Percentiles rank a stretch among this genome's conserved stretches.
These are phyloP conservation scores for Arabidopsis arenosa DNA, from an alignment of 345 rosid species.

Conservation along the genomic window DNA sequence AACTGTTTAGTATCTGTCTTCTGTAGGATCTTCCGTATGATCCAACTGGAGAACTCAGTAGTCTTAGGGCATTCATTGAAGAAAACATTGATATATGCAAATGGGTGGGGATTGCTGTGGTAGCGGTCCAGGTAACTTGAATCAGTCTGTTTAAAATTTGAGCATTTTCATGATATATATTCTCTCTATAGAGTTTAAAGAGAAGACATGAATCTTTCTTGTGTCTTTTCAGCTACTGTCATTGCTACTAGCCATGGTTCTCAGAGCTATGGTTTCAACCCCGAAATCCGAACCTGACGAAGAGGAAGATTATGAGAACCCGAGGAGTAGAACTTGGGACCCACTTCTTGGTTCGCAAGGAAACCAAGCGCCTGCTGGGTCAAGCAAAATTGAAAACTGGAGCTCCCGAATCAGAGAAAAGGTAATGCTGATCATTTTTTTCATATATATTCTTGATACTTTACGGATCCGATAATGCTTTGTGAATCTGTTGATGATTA, in stretches of 20 bases:
- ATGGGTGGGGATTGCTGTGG: conserved; percentile 80
- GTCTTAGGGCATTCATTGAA: conserved; percentile 68
- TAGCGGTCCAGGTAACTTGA: conserved; percentile 66
- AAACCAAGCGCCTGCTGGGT: conserved; percentile 63
- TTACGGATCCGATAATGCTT: background rate
- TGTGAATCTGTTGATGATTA: conserved; percentile 8
- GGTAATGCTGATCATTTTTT: conserved; percentile 48
- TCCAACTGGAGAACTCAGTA: conserved; percentile 86
- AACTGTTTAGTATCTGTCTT: conserved; percentile 1
- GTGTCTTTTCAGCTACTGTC: conserved; percentile 60
- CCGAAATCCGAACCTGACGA: conserved; percentile 55
- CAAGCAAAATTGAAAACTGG: conserved; percentile 59
- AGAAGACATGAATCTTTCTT: conserved; percentile 5
- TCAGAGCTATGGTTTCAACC: conserved; percentile 75
- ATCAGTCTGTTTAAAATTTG: background rate
- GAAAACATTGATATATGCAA: conserved; percentile 73
- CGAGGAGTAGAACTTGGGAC: conserved; percentile 63
- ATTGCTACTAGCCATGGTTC: conserved; percentile 68
- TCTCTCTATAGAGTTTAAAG: too few relatives aligned
- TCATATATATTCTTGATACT: background rate
- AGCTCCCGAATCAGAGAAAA: conserved; percentile 80
- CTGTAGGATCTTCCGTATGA: conserved; percentile 86
- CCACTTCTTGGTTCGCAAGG: conserved; percentile 74
- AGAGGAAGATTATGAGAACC: conserved; percentile 69
- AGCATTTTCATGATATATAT: conserved; percentile 1